Evolutionary conservation across 1,139 yeast genomes (phyloP), one percentile per base, ranked within the genome.

Genomic region (Candida sojae): DNA sequence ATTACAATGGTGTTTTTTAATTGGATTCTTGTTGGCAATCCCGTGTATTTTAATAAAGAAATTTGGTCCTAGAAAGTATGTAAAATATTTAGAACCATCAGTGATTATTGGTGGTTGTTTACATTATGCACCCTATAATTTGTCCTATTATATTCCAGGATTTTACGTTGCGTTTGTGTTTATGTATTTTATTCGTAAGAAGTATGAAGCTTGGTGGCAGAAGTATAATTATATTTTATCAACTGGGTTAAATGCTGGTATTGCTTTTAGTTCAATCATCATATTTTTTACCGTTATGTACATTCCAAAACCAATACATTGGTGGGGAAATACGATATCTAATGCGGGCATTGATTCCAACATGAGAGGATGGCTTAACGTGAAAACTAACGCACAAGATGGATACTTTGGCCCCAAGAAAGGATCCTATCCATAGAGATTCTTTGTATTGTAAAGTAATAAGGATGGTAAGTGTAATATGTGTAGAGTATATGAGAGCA

Each of bases 241-340:
- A 7, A 70, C 77, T 39, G 83, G 78, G n/a, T 59, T 81, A 44
- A 59, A 65, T n/a, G 79, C 83, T 8, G 86, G 85, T 43, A 68
- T 79, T 40, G 84, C 84, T 0, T 72, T 79, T 48, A 59, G 74
- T 42, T 75, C 79, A 1, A 63, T 79, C 40, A 68, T 82, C 45
- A 76, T 81, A 42, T 82, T 80, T 67, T 80, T 81, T 57, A 71
- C 82, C 4, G 80, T 79, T 10, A 78, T 75, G 57, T 77, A 70
- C 54, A 68, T 72, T 39, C 66, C 60, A 10, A 68, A 63, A 49
- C 44, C 54, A 11, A 47, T 81, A 26, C 51, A 52, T 48, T 82
- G 86, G 86, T 82, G 86, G 86, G 86, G 86, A 2, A 82, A 81
- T 58, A 63, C 57, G 28, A 79, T 80, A 23, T 50, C 67, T 6